These are phyloP conservation scores for Cladophialophora bantiana DNA, from an alignment of 2,329 filamentous ascomycete genomes.

Conservation along the genomic window DNA sequence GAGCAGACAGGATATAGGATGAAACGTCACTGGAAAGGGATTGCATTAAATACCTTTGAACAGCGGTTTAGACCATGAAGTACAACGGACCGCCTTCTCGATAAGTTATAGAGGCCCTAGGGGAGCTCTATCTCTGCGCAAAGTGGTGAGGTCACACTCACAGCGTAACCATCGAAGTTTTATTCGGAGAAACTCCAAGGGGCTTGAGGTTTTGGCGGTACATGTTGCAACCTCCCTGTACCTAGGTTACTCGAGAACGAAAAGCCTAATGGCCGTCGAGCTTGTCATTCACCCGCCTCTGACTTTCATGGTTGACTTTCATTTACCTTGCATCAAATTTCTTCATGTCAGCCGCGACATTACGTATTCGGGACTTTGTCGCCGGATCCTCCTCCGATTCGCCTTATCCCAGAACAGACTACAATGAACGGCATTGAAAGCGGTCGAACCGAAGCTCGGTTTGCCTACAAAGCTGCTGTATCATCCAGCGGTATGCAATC, in stretches of 20 bases:
- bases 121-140: not conserved
- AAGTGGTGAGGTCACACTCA: conserved; percentile 2
- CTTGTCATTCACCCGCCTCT: too few species aligned
- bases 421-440: too few species aligned
- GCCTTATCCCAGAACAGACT: too few species aligned
- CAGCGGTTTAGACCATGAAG: not conserved
- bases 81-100: conserved; percentile 23
- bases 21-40: not conserved
- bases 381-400: too few species aligned
- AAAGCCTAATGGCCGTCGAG: too few species aligned
- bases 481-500: too few species aligned
- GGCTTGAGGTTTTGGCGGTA: not conserved
- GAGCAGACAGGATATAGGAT: not conserved
- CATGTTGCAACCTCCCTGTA: not conserved
- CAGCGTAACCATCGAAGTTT: conserved; percentile 11
- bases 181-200: conserved; percentile 20
- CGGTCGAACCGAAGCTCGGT: too few species aligned
- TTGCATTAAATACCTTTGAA: not conserved
- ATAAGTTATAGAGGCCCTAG: conserved; percentile 1
- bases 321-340: too few species aligned
- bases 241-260: not conserved
- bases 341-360: too few species aligned
- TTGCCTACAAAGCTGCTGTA: too few species aligned
- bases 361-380: too few species aligned
- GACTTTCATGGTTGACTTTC: too few species aligned